Evolutionary conservation across 495 filamentous ascomycete species (phyloP), one percentile per base, ranked within the genome.

Genomic region (Podospora conica): DNA sequence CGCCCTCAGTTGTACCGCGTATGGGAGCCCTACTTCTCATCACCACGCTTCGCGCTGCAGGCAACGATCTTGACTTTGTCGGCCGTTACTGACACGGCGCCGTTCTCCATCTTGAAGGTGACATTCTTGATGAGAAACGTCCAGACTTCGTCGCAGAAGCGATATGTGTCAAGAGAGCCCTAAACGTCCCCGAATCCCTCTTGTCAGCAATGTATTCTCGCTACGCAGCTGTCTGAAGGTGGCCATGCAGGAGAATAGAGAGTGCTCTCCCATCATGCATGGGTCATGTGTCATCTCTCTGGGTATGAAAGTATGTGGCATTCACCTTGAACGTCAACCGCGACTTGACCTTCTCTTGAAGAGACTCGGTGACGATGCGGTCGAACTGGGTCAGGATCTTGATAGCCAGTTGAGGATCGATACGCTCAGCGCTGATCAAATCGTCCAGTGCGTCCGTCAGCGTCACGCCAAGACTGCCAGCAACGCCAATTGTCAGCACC

Each of bases 71-170:
- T 98, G 75, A 99, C 89, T 75, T 90, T 92, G 67, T 96, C 92
- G 8, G 82, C 79, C 3, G 77, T 79, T 1, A 85, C 79, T 10
- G 77, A 74, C n/a, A 73, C 66, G 24, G 82, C 82, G 66, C 87
- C 84, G 72, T 91, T 91, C 67, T 96, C 92, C 78, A 99, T 87
- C 80, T 98, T 98, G 85, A 99, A 97, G 24, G 88, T 92, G 63
- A 98, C 92, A 66, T 98, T 93, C 78, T 97, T 97, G 79, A 99
- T 95, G 67, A 98, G 84, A 82, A 99, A 99, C 2, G 96, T 99
- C 96, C 96, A 99, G 62, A 99, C 96, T 81, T 99, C 96, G 78
- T 99, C 96, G 82, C 96, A 99, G 84, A 98, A 99, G 70, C 96
- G 92, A 82, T 99, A 99, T 28, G 96, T 99, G 77, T 99, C 95